Percentiles rank a stretch among this genome's conserved stretches.
These are phyloP conservation scores for Epichloe glyceriae DNA, from an alignment of 2,329 filamentous ascomycete genomes.

Conservation along the genomic window DNA sequence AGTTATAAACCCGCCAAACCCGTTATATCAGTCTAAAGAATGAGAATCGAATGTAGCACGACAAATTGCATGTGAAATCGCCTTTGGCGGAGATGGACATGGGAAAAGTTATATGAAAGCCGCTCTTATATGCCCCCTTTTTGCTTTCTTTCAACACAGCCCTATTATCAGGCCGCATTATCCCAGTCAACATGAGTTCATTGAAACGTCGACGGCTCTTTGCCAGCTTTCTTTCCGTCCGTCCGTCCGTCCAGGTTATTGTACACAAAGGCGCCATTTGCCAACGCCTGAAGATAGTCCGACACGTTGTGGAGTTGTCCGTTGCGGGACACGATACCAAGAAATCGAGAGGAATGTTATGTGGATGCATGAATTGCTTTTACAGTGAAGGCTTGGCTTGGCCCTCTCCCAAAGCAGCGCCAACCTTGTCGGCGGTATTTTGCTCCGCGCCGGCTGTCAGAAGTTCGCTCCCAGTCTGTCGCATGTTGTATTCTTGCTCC, in stretches of 20 bases:
- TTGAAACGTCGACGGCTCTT: neutral
- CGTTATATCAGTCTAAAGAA: constrained; percentile 10
- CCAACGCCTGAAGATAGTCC: neutral
- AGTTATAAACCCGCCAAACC: neutral
- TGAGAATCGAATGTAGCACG: constrained; percentile 12
- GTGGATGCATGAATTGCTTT: constrained; percentile 8
- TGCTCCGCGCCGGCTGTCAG: constrained; percentile 34
- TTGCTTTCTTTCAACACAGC: constrained; percentile 4
- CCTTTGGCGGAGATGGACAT: constrained; percentile 18
- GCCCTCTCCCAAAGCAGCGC: constrained; percentile 33
- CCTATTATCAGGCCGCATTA: neutral
- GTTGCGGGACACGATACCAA: neutral
- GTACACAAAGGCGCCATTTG: constrained; percentile 3
- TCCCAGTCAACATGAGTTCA: neutral
- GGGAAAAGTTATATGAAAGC: constrained; percentile 5
- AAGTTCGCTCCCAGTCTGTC: constrained; percentile 73
- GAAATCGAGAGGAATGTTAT: neutral
- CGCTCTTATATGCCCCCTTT: constrained; percentile 13
- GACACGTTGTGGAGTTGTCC: neutral
- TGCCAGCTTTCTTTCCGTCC: neutral
- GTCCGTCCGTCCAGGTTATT: constrained; percentile 1
- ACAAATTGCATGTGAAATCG: constrained; percentile 16
- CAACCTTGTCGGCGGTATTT: constrained; percentile 36
- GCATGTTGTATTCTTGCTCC: constrained; percentile 95
- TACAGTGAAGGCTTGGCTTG: constrained; percentile 39